Evolutionary conservation across 441 rosid species (phyloP).

Genomic region (Jatropha podagrica): DNA sequence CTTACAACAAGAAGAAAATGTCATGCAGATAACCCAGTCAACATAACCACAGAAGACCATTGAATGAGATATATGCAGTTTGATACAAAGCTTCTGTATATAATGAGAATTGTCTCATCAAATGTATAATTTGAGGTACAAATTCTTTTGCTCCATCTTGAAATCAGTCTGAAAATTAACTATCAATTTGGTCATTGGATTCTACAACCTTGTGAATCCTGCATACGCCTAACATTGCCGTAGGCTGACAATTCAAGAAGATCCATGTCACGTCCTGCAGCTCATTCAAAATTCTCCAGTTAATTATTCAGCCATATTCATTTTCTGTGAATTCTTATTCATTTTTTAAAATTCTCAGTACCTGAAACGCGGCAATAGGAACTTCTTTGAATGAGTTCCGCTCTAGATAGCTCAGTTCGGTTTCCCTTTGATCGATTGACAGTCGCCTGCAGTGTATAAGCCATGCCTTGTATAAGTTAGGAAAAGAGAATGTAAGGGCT

Average conservation of each 20-base stretch:
- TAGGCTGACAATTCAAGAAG: conserved; percentile 81
- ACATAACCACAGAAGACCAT: background rate
- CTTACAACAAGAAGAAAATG: background rate
- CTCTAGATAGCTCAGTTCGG: conserved; percentile 46
- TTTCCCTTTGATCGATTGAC: conserved; percentile 92
- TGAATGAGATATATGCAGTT: background rate
- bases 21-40: background rate
- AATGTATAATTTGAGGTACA: background rate
- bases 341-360: conserved; percentile 18
- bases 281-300: conserved; percentile 19
- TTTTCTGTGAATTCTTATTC: background rate
- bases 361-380: conserved; percentile 90
- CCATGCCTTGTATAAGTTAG: background rate
- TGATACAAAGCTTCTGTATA: background rate
- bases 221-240: conserved; percentile 64
- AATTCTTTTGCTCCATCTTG: conserved; percentile 5
- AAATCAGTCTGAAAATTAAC: background rate
- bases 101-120: background rate
- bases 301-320: conserved; percentile 14
- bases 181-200: conserved; percentile 50
- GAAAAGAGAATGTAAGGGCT: background rate
- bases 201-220: conserved; percentile 75
- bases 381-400: conserved; percentile 83
- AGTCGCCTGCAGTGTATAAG: conserved; percentile 51
- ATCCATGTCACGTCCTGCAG: conserved; percentile 83